Conservation (phyloP, 106 monocot genomes). For the Platanthera guangdongensis region DNA sequence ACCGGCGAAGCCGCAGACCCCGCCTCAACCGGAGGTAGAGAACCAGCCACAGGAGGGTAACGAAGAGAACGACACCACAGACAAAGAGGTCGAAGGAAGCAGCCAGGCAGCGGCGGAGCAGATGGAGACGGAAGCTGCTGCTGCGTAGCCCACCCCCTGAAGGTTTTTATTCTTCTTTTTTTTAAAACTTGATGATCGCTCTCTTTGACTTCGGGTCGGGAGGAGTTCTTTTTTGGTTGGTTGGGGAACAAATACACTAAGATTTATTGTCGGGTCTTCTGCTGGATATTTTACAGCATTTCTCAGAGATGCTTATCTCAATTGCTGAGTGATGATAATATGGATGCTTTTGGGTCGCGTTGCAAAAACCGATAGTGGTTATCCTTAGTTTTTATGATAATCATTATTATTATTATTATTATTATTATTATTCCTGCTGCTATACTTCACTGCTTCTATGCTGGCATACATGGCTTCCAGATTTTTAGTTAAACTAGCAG, state of each 20-base stretch:
- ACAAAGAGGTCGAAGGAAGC: constrained; percentile 11
- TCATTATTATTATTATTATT: too few species aligned
- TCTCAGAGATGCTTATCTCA: neutral
- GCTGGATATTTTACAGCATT: neutral
- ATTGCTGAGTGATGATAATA: too few species aligned
- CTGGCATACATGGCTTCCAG: too few species aligned
- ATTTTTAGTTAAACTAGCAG: too few species aligned
- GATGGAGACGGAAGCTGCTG: constrained; percentile 17
- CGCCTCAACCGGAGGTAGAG: constrained; percentile 36
- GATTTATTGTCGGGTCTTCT: neutral
- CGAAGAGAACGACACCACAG: neutral
- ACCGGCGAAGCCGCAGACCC: constrained; percentile 68
- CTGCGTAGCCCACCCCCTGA: neutral
- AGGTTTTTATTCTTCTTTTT: neutral
- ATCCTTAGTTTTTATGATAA: too few species aligned
- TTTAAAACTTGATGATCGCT: neutral
- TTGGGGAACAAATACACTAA: neutral
- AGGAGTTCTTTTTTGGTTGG: neutral
- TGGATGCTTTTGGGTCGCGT: too few species aligned
- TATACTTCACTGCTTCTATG: too few species aligned
- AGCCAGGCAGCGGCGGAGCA: constrained; percentile 7
- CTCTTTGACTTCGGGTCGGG: neutral
- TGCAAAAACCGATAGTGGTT: too few species aligned
- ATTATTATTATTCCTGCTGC: too few species aligned
- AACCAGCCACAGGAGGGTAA: constrained; percentile 14